Evolutionary conservation across 1,284 basidiomycete species (phyloP), one percentile per base, ranked within the genome.

Genomic region (Apiotrichum gamsii): DNA sequence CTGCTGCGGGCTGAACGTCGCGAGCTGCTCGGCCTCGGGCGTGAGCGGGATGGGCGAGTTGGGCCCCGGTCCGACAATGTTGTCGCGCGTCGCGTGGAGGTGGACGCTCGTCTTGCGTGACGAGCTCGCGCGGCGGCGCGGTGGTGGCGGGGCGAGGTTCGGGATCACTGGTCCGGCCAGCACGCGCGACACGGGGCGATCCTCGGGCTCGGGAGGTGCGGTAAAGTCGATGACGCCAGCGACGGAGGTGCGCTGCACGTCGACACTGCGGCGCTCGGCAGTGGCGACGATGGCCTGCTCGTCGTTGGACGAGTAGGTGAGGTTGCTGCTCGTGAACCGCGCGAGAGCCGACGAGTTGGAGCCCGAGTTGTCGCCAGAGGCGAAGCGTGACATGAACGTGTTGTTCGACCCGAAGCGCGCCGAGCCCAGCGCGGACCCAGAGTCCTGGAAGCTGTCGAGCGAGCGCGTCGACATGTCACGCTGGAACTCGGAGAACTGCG

Each of bases 211-310:
- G 60, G 61, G 44, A 56, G 55, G n/a, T 64, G 52, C 19, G 16
- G 50, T 39, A 13, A 52, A 47, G 18, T 57, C 56, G 14, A 55
- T 45, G 3, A 46, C 39, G 25, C 25, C 25, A 28, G 6, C 8
- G 25, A 28, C 25, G 28, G 52, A 54, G 9, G 61, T 58, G 28
- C 61, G 57, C 21, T 61, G 64, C 16, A 61, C 61, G 33, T 69
- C 68, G 33, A 70, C 60, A 9, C 61, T 63, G 34, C 61, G 63
- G 32, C 65, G 51, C 43, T 63, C 56, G 13, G 69, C 69, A 43
- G 64, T 62, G 4, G 62, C 53, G 4, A 66, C 62, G 0, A 69
- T 56, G 4, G 62, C 67, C 0, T 62, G 59, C 21, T 59, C 66
- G 41, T 63, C 65, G n/a, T 47, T 19, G 13, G 39, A 45, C n/a